Evolutionary conservation across 768 basidiomycete genomes (phyloP), one percentile per base, ranked within the genome.

Genomic region (Fomitopsis pulvina): DNA sequence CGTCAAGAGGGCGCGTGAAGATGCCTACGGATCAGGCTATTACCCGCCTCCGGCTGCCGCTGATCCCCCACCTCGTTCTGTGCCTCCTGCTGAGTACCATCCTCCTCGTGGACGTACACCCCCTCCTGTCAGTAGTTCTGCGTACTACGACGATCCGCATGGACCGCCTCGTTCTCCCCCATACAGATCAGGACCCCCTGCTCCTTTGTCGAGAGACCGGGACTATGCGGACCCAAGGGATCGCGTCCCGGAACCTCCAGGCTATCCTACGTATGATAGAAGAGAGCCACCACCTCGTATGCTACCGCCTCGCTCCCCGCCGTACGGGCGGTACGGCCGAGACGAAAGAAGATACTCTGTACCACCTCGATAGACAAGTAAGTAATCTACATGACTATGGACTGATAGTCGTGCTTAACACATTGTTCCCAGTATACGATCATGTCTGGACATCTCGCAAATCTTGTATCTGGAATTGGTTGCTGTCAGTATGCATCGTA

Each of bases 1-100:
- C 1, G 12, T 59, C 14, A 65, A 65, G 52, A 56, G 64, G 7
- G 47, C 58, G 12, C 56, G 64, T 1, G 64, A 65, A 8, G 63
- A 63, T 14, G 56, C 57, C 12, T 40, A 47, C 10, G 29, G 38
- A 1, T 26, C 53, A 3, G 49, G 30, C 12, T 52, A 54, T 22
- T 58, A 58, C 45, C 49, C 56, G 3, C 48, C 58, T 0, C 49
- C 52, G 2, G 47, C 51, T 26, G 27, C 51, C 22, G 26, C 53
- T 10, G 41, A 45, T 38, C 44, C 45, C 45, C 39, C 26, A 30
- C 53, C 2, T 28, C 47, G 49, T 29, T 20, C 30, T 5, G 45
- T n/a, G 29, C 50, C 47, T 21, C 6, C 50, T 1, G 11, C 43
- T n/a, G 44, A 40, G 11, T 49, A 57, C 41, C 51, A 55, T 46